Evolutionary conservation across 1,139 yeast genomes (phyloP), one percentile per base, ranked within the genome.

Genomic region (Taphrina sp.): DNA sequence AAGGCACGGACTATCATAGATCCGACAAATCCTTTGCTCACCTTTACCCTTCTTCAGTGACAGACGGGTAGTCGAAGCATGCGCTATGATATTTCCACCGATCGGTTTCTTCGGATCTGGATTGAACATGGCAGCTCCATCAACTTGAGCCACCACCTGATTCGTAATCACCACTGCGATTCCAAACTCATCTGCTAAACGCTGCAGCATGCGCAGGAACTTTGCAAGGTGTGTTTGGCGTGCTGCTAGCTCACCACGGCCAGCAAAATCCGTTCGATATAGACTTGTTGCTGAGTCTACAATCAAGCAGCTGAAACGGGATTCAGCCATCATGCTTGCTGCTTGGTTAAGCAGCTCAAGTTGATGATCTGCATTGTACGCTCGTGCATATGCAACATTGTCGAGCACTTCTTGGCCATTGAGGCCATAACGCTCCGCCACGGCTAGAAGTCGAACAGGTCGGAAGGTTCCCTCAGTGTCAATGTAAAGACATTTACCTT

Each of bases 51-150:
- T 92, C 67, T 84, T 84, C 69, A 92, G 82, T 49, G 88, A 85
- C 60, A 92, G 77, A 64, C 97, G 78, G 14, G 98, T 92, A 7
- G 97, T 92, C 2, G 96, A 88, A 20, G 95, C 83, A 69, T 94
- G 99, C 1, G 98, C 98, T 70, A 94, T 84, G 64, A 94, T 92
- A 66, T 94, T 92, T 12, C 99, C 99, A 58, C 99, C 99, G 64
- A 94, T 92, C 8, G 99, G 98, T 69, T 94, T 94, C 70, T 94
- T 94, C n/a, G 98, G 97, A 68, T 92, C 98, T 0, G 96, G 95
- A 64, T 89, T 88, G 70, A 83, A 90, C 78, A 83, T 77, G 61
- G 85, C 79, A 65, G 81, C 83, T 52, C 97, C 97, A 69, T 92
- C 99, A 19, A 94, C 98, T 70, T 90, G 96, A 2, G 98, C 96